These are phyloP conservation scores for Lepidium aucheri DNA, from an alignment of 345 rosid genomes.

Conservation along the genomic window DNA sequence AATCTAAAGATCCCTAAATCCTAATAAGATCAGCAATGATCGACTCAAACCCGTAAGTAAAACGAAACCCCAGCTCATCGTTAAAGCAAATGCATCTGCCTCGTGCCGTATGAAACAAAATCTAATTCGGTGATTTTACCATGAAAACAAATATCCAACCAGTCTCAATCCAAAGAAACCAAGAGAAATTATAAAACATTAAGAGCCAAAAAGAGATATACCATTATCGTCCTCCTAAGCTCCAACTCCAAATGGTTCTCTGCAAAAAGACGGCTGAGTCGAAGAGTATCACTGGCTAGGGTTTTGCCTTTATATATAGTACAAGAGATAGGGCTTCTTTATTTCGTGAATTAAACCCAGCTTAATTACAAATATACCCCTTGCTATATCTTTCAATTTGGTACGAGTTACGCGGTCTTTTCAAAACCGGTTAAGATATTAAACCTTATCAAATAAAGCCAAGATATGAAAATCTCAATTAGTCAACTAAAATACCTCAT, in stretches of 20 bases:
- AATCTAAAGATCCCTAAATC: neutral
- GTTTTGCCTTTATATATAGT: constrained; percentile 6
- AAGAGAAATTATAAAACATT: neutral
- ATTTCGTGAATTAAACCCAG: neutral
- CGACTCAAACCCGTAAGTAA: neutral
- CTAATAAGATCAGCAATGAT: neutral
- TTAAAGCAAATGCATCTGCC: neutral
- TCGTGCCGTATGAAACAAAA: neutral
- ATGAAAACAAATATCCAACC: neutral
- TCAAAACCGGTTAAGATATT: too few relatives aligned
- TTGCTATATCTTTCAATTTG: neutral
- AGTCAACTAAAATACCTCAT: neutral
- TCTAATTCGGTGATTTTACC: neutral
- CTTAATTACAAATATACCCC: neutral
- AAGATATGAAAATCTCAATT: neutral
- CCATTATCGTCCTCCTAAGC: constrained; percentile 13
- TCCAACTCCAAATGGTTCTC: constrained; percentile 7
- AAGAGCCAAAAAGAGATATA: neutral
- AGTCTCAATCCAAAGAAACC: neutral
- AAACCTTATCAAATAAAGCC: neutral
- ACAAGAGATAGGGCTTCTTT: constrained; percentile 17
- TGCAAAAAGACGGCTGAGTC: constrained; percentile 18
- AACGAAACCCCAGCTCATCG: neutral
- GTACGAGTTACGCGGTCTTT: neutral
- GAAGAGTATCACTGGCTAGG: neutral